These are phyloP conservation scores for Terana coerulea DNA, from an alignment of 768 basidiomycete genomes.

Conservation along the genomic window DNA sequence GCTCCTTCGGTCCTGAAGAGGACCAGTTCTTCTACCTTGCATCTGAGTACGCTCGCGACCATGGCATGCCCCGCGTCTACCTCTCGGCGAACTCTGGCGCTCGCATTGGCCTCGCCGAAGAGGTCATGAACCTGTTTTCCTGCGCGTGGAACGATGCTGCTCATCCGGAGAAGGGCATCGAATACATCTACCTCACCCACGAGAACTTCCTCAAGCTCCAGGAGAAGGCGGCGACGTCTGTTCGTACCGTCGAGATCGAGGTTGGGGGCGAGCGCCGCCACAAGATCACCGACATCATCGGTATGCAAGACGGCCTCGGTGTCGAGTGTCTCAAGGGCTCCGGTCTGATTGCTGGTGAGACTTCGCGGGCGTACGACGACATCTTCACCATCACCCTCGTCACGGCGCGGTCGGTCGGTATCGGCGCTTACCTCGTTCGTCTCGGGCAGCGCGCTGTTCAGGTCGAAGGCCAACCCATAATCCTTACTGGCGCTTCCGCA, in stretches of 20 bases:
- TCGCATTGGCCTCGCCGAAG: conserved; percentile 93
- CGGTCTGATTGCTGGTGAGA: conserved; percentile 97
- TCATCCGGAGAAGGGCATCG: conserved; percentile 91
- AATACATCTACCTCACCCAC: conserved; percentile 92
- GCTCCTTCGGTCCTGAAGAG: conserved; percentile 93
- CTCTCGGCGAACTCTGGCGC: conserved; percentile 99
- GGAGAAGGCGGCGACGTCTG: conserved; percentile 75
- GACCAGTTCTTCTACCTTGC: conserved; percentile 97
- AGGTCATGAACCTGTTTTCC: conserved; percentile 82
- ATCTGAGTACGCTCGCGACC: conserved; percentile 86
- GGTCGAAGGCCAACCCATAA: conserved; percentile 99
- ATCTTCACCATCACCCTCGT: conserved; percentile 99
- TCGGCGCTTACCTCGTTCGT: conserved; percentile 97
- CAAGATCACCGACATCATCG: conserved; percentile 96
- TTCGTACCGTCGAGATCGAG: conserved; percentile 81
- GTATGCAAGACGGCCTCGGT: conserved; percentile 94
- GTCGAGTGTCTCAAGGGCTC: conserved; percentile 96
- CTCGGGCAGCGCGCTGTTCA: conserved; percentile 97
- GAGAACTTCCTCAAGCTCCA: conserved; percentile 88
- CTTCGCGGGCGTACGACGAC: conserved; percentile 97
- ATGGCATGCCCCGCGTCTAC: conserved; percentile 92
- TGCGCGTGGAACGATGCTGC: conserved; percentile 83
- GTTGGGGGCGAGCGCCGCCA: conserved; percentile 84
- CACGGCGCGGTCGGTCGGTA: conserved; percentile 97
- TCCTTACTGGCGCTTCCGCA: conserved; percentile 93